phyloP scores from a whole-genome alignment of 495 filamentous ascomycete species.

The Eremomyces bilateralis region DNA sequence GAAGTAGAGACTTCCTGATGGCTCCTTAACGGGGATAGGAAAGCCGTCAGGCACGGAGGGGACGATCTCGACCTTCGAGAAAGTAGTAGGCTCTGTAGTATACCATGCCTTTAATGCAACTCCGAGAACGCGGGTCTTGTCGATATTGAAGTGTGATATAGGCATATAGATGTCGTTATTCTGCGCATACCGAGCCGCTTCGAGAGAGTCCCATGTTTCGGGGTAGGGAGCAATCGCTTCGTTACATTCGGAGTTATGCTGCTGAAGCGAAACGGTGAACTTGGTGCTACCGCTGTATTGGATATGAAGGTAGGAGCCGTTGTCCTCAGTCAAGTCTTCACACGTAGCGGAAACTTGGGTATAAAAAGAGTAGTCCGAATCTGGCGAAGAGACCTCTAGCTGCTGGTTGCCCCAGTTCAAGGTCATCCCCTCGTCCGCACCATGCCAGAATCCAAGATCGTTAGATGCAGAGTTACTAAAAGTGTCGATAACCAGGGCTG shows the following conservation, averaged over 20 bases:
- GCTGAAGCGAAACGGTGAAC: conserved; percentile 49
- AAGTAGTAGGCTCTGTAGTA: conserved; percentile 25
- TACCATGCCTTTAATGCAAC: conserved; percentile 52
- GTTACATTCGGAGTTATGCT: conserved; percentile 46
- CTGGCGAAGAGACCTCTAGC: conserved; percentile 38
- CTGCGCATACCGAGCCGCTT: conserved; percentile 42
- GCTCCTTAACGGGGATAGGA: conserved; percentile 35
- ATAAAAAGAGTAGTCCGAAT: conserved; percentile 48
- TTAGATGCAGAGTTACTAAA: conserved; percentile 36
- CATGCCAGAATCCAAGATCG: conserved; percentile 49
- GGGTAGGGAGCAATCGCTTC: conserved; percentile 39
- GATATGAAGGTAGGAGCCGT: conserved; percentile 44
- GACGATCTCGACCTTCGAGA: conserved; percentile 46
- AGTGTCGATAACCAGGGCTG: conserved; percentile 45
- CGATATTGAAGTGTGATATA: conserved; percentile 47
- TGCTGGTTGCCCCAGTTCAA: conserved; percentile 26
- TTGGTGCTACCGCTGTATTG: conserved; percentile 42
- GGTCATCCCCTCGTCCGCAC: conserved; percentile 36
- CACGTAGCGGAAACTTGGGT: conserved; percentile 40
- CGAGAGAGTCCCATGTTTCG: conserved; percentile 51
- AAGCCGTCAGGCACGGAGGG: conserved; percentile 27
- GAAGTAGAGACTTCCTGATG: conserved; percentile 38
- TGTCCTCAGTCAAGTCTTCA: conserved; percentile 35
- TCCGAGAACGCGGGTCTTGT: conserved; percentile 35
- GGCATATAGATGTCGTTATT: conserved; percentile 47